These are phyloP conservation scores for Diplodia intermedia DNA, from an alignment of 2,329 filamentous ascomycete species.

Conservation along the genomic window DNA sequence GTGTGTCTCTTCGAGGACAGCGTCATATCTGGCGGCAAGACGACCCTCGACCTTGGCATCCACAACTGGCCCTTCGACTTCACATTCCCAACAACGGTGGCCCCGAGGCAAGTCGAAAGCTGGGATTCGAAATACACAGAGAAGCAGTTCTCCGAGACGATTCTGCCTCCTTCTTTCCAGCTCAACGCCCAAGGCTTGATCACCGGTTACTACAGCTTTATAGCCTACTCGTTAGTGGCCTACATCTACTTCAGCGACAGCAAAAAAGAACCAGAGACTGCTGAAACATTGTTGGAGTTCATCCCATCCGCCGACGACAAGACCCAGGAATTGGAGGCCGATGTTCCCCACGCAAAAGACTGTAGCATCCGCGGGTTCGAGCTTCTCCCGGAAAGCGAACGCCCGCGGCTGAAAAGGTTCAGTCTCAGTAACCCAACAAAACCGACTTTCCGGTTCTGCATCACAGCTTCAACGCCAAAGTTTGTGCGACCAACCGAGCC, in stretches of 20 bases:
- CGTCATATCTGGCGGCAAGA: slow-evolving; percentile 3
- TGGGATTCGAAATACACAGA: slow-evolving; percentile 4
- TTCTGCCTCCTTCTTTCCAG: not conserved
- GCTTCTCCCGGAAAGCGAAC: not conserved
- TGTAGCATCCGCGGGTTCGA: slow-evolving; percentile 1
- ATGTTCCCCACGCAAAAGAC: not conserved
- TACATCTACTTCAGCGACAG: slow-evolving; percentile 12
- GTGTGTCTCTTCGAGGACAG: slow-evolving; percentile 7
- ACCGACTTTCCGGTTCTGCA: not conserved
- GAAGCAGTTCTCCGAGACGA: not conserved
- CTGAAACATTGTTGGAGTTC: slow-evolving; percentile 1
- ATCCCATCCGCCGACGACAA: not conserved
- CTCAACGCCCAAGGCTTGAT: slow-evolving; percentile 9
- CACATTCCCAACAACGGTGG: slow-evolving; percentile 2
- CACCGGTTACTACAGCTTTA: slow-evolving; percentile 4
- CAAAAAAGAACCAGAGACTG: not conserved
- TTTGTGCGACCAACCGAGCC: slow-evolving; percentile 7
- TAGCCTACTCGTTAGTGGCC: slow-evolving; percentile 1
- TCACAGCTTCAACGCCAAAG: not conserved
- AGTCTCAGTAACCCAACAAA: slow-evolving; percentile 9
- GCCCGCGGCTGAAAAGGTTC: not conserved
- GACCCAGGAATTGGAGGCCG: not conserved
- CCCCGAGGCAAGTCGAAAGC: not conserved
- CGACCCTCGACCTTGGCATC: not conserved
- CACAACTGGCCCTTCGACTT: slow-evolving; percentile 8